phyloP scores from a whole-genome alignment of 352 stramenopile genomes.

The Globisporangium emineosum region DNA sequence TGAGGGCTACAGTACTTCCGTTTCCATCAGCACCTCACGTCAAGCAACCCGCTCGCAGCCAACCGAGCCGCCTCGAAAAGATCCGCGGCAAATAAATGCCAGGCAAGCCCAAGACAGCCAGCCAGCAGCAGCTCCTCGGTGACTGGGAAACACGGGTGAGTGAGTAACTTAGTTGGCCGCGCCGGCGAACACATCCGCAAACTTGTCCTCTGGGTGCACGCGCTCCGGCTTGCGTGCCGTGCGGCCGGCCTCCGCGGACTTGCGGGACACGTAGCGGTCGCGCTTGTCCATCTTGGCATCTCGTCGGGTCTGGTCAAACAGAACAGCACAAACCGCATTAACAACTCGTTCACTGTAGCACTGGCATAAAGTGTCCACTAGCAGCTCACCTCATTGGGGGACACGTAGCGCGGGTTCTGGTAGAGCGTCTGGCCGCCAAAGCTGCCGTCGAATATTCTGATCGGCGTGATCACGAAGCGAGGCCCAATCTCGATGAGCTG shows the following conservation, averaged over 20 bases:
- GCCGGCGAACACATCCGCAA: conserved; percentile 83
- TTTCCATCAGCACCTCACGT: too few relatives aligned
- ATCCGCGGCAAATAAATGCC: too few relatives aligned
- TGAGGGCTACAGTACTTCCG: not conserved
- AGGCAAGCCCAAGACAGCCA: too few relatives aligned
- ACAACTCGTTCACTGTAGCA: not conserved
- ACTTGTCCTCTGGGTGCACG: conserved; percentile 73
- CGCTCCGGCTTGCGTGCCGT: conserved; percentile 69
- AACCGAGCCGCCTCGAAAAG: too few relatives aligned
- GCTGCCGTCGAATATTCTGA: conserved; percentile 98
- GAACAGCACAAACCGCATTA: too few relatives aligned
- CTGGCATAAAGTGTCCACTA: not conserved
- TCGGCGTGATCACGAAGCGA: conserved; percentile 98
- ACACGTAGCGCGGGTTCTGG: conserved; percentile 97
- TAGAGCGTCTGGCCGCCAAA: conserved; percentile 98
- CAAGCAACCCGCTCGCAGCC: too few relatives aligned
- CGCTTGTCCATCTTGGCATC: conserved; percentile 93
- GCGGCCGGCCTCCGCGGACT: conserved; percentile 80
- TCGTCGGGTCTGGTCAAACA: conserved; percentile 59
- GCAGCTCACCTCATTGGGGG: conserved; percentile 93
- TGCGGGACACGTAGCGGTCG: conserved; percentile 90
- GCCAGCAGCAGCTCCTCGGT: too few relatives aligned
- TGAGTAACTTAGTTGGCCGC: conserved; percentile 26
- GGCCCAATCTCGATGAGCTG: conserved; percentile 99
- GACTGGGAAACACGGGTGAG: too few relatives aligned